Base-by-base conservation (phyloP, 129 eudicot species). In the Saussurea involucrata region DNA sequence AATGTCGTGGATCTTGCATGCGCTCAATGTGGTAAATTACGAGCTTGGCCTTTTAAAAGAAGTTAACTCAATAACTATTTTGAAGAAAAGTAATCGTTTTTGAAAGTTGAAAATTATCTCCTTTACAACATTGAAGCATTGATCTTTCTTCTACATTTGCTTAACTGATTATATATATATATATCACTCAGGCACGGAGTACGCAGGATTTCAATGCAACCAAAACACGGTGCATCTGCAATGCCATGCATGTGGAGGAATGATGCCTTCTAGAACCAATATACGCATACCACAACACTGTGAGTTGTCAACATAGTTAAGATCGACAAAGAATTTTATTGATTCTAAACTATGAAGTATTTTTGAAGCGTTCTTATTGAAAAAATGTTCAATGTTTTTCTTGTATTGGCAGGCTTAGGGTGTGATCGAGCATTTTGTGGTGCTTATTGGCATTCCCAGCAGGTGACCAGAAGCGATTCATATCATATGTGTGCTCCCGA, bases 351-450 rank as follows among this genome's bases (percentile, higher is more conserved):
- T 24, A 24, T 25, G 37, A 24, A 55, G 8, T 78, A 37, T 80
- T 28, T 28, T 46, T 29, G 10, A 72, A 65, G n/a, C 5, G n/a
- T 57, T 44, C 1, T 79, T 28, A 60, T 13, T 20, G 33, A 29
- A 18, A 21, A 49, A 68, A 6, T 1, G 11, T 24, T 65, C 8
- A 31, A 31, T 40, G 3, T 79, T 49, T 29, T 15, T 49, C 31
- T 66, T 7, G 32, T 15, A 22, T 42, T 81, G 80, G 67, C 82
- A 91, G 96, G 98, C 81, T 24, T 91, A 68, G 98, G 98, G 76
- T 94, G 98, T 83, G 96, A 94, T 80, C 85, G 93, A 82, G 93
- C 98, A 72, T 94, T 94, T 86, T 94, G 98, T 86, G 98, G 93
- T 73, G 97, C 92, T 24, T 94, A 94, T 85, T 94, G 98, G 98